Evolutionary conservation across 2,329 filamentous ascomycete species (phyloP).

Genomic region (Fusarium nanum): DNA sequence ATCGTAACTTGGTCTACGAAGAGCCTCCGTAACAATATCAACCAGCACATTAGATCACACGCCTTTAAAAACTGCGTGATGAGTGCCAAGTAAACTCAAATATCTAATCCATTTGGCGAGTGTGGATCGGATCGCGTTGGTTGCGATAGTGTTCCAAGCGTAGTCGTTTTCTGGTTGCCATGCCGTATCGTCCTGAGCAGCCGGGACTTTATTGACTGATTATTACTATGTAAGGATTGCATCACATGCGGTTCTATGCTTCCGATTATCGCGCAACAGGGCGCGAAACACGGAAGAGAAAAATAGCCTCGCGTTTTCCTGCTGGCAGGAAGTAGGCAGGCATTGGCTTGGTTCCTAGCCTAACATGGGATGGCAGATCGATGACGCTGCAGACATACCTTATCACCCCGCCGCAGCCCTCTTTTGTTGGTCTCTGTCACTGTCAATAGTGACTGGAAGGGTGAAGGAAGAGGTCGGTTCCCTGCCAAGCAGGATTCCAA

Average conservation of each 20-base stretch:
- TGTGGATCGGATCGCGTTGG: constrained; percentile 5
- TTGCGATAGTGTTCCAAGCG: background rate
- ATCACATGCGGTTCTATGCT: constrained; percentile 2
- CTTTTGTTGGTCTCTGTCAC: constrained; percentile 4
- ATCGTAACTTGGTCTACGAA: background rate
- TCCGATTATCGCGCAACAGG: constrained; percentile 2
- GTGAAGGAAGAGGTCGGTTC: constrained; percentile 3
- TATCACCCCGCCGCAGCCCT: constrained; percentile 27
- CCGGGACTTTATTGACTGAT: background rate
- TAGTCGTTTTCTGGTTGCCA: background rate
- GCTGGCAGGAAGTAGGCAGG: background rate
- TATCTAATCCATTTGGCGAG: background rate
- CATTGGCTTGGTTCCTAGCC: constrained; percentile 14
- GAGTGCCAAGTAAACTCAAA: constrained; percentile 26
- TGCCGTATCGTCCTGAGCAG: background rate
- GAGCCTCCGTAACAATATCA: constrained; percentile 9
- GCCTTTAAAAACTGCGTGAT: constrained; percentile 9
- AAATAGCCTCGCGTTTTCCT: constrained; percentile 18
- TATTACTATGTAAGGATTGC: constrained; percentile 1
- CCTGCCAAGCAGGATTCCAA: constrained; percentile 40
- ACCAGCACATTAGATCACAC: background rate
- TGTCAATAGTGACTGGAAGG: background rate
- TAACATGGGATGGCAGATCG: constrained; percentile 18
- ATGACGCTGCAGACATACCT: constrained; percentile 39
- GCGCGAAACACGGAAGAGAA: background rate